Evolutionary conservation across 2,329 filamentous ascomycete genomes (phyloP).

Genomic region (Gyromitra esculenta): DNA sequence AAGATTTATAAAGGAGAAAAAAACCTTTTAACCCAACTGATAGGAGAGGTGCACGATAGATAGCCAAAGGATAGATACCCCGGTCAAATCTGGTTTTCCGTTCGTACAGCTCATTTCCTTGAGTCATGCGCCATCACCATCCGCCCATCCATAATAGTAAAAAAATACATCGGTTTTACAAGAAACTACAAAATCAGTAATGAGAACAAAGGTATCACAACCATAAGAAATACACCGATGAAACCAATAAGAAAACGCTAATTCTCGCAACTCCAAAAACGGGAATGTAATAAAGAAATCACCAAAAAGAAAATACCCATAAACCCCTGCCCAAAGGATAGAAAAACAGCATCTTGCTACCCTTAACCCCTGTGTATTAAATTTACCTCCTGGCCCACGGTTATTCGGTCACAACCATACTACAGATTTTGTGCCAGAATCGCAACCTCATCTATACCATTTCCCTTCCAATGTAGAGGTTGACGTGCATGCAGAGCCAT

Average conservation of each 20-base stretch:
- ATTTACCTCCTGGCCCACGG: neutral
- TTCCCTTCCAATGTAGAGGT: neutral
- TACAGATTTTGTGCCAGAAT: slow-evolving; percentile 23
- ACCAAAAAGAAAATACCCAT: slow-evolving; percentile 36
- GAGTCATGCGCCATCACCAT: neutral
- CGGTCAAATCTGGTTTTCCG: neutral
- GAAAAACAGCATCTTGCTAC: slow-evolving; percentile 18
- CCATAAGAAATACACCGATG: slow-evolving; percentile 33
- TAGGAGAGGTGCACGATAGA: neutral
- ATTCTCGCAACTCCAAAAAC: slow-evolving; percentile 42
- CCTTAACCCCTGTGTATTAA: slow-evolving; percentile 45
- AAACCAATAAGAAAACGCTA: slow-evolving; percentile 23
- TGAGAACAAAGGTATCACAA: slow-evolving; percentile 37
- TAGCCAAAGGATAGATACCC: slow-evolving; percentile 24
- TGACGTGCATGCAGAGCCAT: neutral
- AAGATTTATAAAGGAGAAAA: slow-evolving; percentile 20
- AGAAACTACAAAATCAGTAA: slow-evolving; percentile 18
- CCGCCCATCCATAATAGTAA: neutral
- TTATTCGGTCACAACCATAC: slow-evolving; percentile 20
- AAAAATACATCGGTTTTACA: slow-evolving; percentile 18
- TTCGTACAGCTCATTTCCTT: slow-evolving; percentile 8
- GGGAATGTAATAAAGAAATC: slow-evolving; percentile 31
- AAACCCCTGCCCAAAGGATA: slow-evolving; percentile 37
- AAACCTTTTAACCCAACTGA: slow-evolving; percentile 14
- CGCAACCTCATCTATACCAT: slow-evolving; percentile 16